phyloP scores from a whole-genome alignment of 1,139 yeast species.

The Saccharomyces hybrid region DNA sequence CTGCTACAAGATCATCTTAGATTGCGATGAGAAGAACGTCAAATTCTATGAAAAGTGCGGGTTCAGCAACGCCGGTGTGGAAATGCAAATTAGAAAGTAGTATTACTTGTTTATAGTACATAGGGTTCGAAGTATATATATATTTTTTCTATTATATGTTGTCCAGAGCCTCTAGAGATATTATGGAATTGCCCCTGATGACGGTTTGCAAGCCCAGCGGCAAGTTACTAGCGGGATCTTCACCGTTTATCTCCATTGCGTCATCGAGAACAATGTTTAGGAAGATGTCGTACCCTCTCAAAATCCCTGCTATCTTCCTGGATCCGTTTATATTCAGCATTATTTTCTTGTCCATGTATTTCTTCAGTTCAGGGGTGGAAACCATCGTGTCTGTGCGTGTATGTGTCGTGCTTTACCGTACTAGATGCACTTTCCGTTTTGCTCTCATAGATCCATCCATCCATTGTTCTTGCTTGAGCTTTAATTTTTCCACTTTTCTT shows the following conservation, averaged over 20 bases:
- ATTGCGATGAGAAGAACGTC: constrained; percentile 75
- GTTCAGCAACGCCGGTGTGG: constrained; percentile 55
- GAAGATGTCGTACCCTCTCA: constrained; percentile 73
- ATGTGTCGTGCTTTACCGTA: not conserved
- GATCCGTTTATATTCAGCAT: constrained; percentile 67
- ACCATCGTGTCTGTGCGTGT: constrained; percentile 36
- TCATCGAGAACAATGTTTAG: constrained; percentile 67
- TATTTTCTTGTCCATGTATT: constrained; percentile 69
- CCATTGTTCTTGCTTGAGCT: not conserved
- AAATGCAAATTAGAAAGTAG: constrained; percentile 45
- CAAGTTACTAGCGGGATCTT: constrained; percentile 44
- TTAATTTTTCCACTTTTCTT: not conserved
- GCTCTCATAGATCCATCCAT: not conserved
- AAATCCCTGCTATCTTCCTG: constrained; percentile 61
- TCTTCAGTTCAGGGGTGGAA: constrained; percentile 58
- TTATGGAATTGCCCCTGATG: constrained; percentile 54
- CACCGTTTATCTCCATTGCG: constrained; percentile 48
- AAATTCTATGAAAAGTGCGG: constrained; percentile 89
- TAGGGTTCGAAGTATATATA: not conserved
- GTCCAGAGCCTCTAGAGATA: constrained; percentile 44
- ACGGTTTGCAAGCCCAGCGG: constrained; percentile 35
- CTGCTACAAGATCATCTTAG: constrained; percentile 83
- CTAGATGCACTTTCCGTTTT: not conserved
- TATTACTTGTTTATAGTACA: not conserved
- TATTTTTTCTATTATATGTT: constrained; percentile 13